Percentiles rank a stretch among this genome's conserved stretches.
These are phyloP conservation scores for Colletotrichum sp. DNA, from an alignment of 2,329 filamentous ascomycete species.

Conservation along the genomic window DNA sequence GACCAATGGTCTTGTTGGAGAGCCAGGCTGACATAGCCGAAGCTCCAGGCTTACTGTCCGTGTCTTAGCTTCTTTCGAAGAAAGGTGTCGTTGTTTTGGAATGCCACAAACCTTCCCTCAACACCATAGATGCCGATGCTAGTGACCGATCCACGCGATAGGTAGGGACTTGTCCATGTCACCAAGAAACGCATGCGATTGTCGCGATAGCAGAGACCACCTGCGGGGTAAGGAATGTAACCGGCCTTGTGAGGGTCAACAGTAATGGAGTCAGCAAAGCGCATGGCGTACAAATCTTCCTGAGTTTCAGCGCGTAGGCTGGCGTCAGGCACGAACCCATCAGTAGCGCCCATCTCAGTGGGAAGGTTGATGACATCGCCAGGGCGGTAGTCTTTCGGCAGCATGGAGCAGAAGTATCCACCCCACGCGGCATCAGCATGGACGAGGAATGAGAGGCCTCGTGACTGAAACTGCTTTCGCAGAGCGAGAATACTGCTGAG, in stretches of 20 bases:
- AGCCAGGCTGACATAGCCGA: conserved; percentile 49
- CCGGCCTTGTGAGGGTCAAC: conserved; percentile 54
- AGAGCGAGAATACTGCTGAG: conserved; percentile 41
- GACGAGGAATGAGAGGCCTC: conserved; percentile 49
- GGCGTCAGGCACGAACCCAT: conserved; percentile 39
- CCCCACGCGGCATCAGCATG: conserved; percentile 56
- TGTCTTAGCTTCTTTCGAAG: background rate
- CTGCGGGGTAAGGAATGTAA: conserved; percentile 51
- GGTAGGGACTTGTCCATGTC: conserved; percentile 45
- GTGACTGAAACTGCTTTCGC: conserved; percentile 42
- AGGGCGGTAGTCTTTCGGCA: conserved; percentile 35
- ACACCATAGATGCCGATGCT: conserved; percentile 49
- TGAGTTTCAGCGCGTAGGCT: conserved; percentile 38
- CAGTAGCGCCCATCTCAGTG: conserved; percentile 27
- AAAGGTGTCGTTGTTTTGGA: background rate
- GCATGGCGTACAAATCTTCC: conserved; percentile 42
- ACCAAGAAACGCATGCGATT: conserved; percentile 46
- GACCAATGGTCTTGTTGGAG: conserved; percentile 46
- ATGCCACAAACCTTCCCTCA: conserved; percentile 40
- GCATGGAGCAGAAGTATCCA: conserved; percentile 52
- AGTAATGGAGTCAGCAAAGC: conserved; percentile 47
- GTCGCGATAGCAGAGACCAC: conserved; percentile 47
- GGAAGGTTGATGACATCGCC: conserved; percentile 30
- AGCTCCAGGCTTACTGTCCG: conserved; percentile 47
- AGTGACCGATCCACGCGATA: conserved; percentile 40